phyloP scores from a whole-genome alignment of 345 rosid genomes.

The Mercurialis annua region DNA sequence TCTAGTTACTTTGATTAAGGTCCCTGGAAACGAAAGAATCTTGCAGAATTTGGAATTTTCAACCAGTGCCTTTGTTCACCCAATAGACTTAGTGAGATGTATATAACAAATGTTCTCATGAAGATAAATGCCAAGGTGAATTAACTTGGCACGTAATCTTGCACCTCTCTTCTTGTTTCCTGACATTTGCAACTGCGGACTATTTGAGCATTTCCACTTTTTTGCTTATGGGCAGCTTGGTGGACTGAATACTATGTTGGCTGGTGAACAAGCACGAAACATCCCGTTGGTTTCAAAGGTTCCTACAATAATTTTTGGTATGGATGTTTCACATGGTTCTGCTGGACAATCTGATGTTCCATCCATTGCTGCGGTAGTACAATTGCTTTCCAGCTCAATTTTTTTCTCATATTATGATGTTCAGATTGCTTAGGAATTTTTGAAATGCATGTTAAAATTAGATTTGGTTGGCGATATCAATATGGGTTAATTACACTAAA shows the following conservation, averaged over 20 bases:
- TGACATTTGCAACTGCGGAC: background rate
- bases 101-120: conserved; percentile 27
- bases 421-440: background rate
- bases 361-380: conserved; percentile 28
- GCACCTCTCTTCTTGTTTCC: background rate
- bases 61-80: conserved; percentile 25
- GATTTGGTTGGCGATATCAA: background rate
- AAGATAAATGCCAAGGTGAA: conserved; percentile 31
- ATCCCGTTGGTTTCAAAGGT: conserved; percentile 22
- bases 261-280: conserved; percentile 15
- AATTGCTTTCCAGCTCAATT: background rate
- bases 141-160: background rate
- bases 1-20: conserved; percentile 3
- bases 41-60: conserved; percentile 28
- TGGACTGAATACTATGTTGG: conserved; percentile 26
- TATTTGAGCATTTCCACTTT: background rate
- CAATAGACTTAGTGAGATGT: conserved; percentile 20
- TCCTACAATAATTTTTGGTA: conserved; percentile 30
- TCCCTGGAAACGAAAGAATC: conserved; percentile 28
- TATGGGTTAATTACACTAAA: too few species aligned
- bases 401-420: background rate
- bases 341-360: conserved; percentile 28
- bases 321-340: conserved; percentile 30
- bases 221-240: conserved; percentile 18
- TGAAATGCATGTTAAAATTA: background rate